Percentiles rank a stretch among this genome's conserved stretches.
phyloP scores from a whole-genome alignment of 768 basidiomycete species.

The Mycena amicta region DNA sequence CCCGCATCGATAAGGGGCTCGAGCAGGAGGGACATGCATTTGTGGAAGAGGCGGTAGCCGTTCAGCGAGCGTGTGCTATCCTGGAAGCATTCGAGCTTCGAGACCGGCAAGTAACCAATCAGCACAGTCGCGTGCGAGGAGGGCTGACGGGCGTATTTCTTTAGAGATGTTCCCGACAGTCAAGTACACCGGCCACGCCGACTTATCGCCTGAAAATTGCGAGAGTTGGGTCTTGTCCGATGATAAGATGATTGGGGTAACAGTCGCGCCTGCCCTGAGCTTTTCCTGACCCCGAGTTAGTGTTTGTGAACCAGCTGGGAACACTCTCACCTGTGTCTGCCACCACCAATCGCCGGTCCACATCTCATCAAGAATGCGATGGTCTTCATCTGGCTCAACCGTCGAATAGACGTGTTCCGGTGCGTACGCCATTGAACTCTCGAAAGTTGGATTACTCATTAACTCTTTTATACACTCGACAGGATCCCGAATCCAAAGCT shows the following conservation, averaged over 20 bases:
- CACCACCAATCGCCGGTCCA: too few relatives aligned
- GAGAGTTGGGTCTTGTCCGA: too few relatives aligned
- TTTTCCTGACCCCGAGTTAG: not conserved
- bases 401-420: too few relatives aligned
- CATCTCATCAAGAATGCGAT: too few relatives aligned
- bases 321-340: slow-evolving; percentile 26
- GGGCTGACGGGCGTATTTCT: too few relatives aligned
- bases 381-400: too few relatives aligned
- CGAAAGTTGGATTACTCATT: slow-evolving; percentile 29
- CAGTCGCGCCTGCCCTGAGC: slow-evolving; percentile 9
- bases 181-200: slow-evolving; percentile 27
- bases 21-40: slow-evolving; percentile 26
- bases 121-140: too few relatives aligned
- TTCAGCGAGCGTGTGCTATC: too few relatives aligned
- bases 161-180: too few relatives aligned
- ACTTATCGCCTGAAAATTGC: slow-evolving; percentile 32
- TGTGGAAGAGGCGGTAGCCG: slow-evolving; percentile 34
- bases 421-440: too few relatives aligned
- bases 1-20: slow-evolving; percentile 28
- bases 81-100: too few relatives aligned
- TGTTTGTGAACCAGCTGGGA: not conserved
- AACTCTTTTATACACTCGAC: slow-evolving; percentile 26
- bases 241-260: slow-evolving; percentile 32
- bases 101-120: too few relatives aligned
- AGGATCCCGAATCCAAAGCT: slow-evolving; percentile 21